Percentiles rank a stretch among this genome's conserved stretches.
Conservation (phyloP, 176 grass and related monocot genomes). For the Musa beccarii region DNA sequence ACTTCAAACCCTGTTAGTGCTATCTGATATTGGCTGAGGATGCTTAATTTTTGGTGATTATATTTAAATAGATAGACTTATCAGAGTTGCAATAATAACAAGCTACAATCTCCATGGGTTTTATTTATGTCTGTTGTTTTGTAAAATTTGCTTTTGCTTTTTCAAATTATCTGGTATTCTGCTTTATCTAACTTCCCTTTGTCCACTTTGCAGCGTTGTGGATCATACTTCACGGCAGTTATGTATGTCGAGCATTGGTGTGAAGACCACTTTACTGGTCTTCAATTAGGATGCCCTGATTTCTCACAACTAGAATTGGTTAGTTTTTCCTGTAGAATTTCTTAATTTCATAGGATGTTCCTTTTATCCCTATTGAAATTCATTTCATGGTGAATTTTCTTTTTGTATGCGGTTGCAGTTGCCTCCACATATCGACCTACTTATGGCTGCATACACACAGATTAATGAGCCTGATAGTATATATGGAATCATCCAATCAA, state of each 20-base stretch:
- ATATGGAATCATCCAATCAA: slow-evolving; percentile 77
- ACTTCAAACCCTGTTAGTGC: no score
- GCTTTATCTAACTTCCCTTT: not conserved
- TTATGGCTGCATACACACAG: slow-evolving; percentile 60
- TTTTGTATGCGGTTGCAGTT: slow-evolving; percentile 49
- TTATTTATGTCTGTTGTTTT: no score
- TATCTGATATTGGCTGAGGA: no score
- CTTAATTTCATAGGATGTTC: slow-evolving; percentile 4
- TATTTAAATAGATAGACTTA: no score
- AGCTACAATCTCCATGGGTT: no score
- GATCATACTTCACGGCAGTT: slow-evolving; percentile 61
- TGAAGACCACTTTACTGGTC: slow-evolving; percentile 76
- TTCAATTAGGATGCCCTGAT: slow-evolving; percentile 68
- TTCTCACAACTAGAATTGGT: slow-evolving; percentile 77
- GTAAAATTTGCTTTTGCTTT: slow-evolving; percentile 14
- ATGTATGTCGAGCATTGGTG: slow-evolving; percentile 94
- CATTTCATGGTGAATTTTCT: not conserved
- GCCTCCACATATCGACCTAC: slow-evolving; percentile 52
- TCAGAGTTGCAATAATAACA: no score
- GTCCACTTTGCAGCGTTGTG: slow-evolving; percentile 46
- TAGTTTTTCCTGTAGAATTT: not conserved
- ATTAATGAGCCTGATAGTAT: slow-evolving; percentile 93
- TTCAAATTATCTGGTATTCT: slow-evolving; percentile 3
- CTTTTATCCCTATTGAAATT: slow-evolving; percentile 4
- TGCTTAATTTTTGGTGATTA: not conserved